Conservation (phyloP, 164 flowering plant species). For the Macadamia tetraphylla region DNA sequence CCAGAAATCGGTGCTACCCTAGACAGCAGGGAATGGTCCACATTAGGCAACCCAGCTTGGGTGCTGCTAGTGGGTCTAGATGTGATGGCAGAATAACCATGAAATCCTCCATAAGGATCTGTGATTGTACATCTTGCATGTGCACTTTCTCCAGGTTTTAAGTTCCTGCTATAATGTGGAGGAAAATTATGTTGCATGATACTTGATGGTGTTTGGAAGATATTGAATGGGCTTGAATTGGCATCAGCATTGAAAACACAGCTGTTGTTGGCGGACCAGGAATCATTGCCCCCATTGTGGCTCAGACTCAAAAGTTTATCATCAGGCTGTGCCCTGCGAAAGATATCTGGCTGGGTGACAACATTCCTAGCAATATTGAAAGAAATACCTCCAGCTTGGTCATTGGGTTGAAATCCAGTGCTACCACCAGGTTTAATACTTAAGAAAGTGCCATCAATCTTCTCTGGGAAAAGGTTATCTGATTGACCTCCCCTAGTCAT, state of each 20-base stretch:
- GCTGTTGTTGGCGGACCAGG: slow-evolving; percentile 7
- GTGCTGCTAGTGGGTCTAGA: not conserved
- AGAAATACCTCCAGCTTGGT: slow-evolving; percentile 8
- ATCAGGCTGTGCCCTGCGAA: slow-evolving; percentile 7
- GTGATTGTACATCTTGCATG: slow-evolving; percentile 1
- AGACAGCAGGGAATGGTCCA: slow-evolving; percentile 5
- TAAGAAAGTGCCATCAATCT: slow-evolving; percentile 9
- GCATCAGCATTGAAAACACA: not conserved
- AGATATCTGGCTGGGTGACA: slow-evolving; percentile 3
- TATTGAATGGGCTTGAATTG: not conserved
- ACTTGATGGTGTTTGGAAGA: slow-evolving; percentile 3
- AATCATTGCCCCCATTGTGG: not conserved
- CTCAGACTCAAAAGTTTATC: slow-evolving; percentile 2
- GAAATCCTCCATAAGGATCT: slow-evolving; percentile 5
- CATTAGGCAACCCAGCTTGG: slow-evolving; percentile 1
- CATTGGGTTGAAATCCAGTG: not conserved
- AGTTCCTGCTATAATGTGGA: not conserved
- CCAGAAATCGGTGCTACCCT: not conserved
- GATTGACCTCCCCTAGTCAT: not conserved
- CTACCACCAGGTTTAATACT: slow-evolving; percentile 12
- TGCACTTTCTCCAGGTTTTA: not conserved
- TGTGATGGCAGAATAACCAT: slow-evolving; percentile 2
- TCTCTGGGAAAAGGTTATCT: not conserved
- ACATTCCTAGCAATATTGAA: slow-evolving; percentile 6
- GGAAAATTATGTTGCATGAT: slow-evolving; percentile 4